Evolutionary conservation across 2,329 filamentous ascomycete genomes (phyloP), one percentile per base, ranked within the genome.

Genomic region (Bipolaris cookei): DNA sequence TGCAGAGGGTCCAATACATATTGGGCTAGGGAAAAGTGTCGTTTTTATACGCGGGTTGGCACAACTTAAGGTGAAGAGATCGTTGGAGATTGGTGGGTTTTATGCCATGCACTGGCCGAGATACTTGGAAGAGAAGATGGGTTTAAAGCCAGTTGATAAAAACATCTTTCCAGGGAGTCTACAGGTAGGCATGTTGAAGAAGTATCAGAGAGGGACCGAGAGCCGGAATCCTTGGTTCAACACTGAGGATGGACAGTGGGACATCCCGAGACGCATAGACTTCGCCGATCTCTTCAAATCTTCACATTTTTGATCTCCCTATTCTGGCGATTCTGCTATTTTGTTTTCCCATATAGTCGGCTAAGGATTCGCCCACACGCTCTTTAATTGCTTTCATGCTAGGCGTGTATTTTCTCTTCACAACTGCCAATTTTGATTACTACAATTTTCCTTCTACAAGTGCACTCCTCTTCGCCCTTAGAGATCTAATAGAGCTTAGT

Each of bases 151-250:
- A 50, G 51, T 55, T 41, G 38, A 59, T 59, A 52, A 59, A 56
- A 18, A 59, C 5, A 53, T 44, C 53, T 18, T 59, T 56, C 56
- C 51, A 46, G 51, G 51, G 25, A 56, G 52, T 56, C n/a, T 32
- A 32, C 56, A 42, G 52, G 56, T 32, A 45, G 30, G 43, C 16
- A 32, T 53, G 13, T 44, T 59, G 43, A 52, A 38, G 47, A 50
- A 56, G n/a, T 59, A 59, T 39, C 51, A 59, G 56, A 59, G 56
- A 59, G 56, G 51, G 43, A 53, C 56, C 20, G 51, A 52, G 56
- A 34, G 20, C 51, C 47, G 25, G 51, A 56, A 59, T 53, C 51
- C 56, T 59, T 59, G 48, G 56, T 23, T 50, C 46, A 21, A 59
- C 42, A 52, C 56, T 49, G 34, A 59, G 48, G 47, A 59, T 59